Conservation (phyloP, 345 rosid genomes). For the Rhodamnia argentea region DNA sequence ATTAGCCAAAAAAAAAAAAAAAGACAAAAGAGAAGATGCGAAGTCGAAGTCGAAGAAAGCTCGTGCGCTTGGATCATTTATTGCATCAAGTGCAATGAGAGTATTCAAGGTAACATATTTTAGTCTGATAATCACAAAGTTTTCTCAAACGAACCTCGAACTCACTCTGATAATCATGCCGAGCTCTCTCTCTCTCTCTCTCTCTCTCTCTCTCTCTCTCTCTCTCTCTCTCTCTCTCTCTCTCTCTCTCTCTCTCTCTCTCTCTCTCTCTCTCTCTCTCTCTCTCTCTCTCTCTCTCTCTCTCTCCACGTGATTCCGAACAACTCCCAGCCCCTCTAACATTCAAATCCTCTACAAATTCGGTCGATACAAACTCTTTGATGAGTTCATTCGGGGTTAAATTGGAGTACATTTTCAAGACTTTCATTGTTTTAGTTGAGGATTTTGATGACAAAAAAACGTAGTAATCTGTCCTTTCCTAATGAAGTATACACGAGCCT, state of each 20-base stretch:
- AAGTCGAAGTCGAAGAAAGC: no score
- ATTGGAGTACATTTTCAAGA: background rate
- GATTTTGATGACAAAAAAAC: no score
- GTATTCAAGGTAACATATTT: no score
- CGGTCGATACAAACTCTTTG: background rate
- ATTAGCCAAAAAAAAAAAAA: no score
- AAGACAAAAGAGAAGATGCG: no score
- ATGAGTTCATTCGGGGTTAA: background rate
- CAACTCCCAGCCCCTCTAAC: background rate
- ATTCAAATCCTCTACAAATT: background rate
- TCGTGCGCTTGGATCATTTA: no score
- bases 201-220: background rate
- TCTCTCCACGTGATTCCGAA: background rate
- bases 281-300: background rate
- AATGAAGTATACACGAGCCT: no score
- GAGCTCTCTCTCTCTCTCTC: background rate
- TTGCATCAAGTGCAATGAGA: no score
- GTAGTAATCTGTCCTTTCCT: no score
- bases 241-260: background rate
- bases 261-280: background rate
- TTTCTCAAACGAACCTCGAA: background rate
- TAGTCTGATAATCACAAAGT: no score
- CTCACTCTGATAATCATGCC: background rate
- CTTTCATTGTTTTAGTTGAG: background rate
- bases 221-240: no score